Evolutionary conservation across 2,329 filamentous ascomycete species (phyloP).

Genomic region (Aureobasidium namibiae): DNA sequence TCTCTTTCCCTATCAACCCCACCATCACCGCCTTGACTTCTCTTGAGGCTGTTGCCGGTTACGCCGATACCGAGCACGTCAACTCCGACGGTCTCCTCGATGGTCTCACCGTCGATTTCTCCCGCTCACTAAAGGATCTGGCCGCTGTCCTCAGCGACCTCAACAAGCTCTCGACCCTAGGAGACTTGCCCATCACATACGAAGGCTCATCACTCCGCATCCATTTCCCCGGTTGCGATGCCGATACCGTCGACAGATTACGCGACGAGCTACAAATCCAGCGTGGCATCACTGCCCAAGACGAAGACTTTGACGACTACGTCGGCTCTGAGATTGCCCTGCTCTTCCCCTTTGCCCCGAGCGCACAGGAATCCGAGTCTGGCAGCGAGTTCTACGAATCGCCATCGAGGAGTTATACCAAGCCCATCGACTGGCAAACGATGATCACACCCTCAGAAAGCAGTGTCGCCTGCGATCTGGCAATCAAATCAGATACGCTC

Average conservation of each 20-base stretch:
- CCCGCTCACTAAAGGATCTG: constrained; percentile 75
- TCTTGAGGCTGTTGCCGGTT: constrained; percentile 51
- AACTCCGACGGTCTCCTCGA: constrained; percentile 80
- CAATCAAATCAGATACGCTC: constrained; percentile 22
- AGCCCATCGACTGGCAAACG: constrained; percentile 38
- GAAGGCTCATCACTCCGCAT: constrained; percentile 65
- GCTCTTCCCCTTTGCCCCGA: constrained; percentile 78
- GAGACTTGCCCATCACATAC: constrained; percentile 74
- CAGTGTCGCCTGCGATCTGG: constrained; percentile 19
- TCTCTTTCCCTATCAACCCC: constrained; percentile 84
- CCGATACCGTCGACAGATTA: constrained; percentile 68
- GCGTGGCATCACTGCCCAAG: constrained; percentile 70
- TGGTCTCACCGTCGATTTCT: constrained; percentile 79
- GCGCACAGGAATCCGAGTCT: constrained; percentile 33
- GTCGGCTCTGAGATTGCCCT: constrained; percentile 66
- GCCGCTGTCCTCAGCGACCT: constrained; percentile 73
- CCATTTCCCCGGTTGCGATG: constrained; percentile 85
- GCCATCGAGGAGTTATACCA: constrained; percentile 30
- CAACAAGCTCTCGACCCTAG: constrained; percentile 64
- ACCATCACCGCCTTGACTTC: constrained; percentile 82
- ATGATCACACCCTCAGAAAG: constrained; percentile 45
- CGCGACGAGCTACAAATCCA: constrained; percentile 83
- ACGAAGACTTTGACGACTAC: constrained; percentile 62
- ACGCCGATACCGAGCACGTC: constrained; percentile 40
- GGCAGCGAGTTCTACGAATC: constrained; percentile 32